phyloP scores from a whole-genome alignment of 108 stramenopile genomes.

The Pseudonitzschia multiseries region DNA sequence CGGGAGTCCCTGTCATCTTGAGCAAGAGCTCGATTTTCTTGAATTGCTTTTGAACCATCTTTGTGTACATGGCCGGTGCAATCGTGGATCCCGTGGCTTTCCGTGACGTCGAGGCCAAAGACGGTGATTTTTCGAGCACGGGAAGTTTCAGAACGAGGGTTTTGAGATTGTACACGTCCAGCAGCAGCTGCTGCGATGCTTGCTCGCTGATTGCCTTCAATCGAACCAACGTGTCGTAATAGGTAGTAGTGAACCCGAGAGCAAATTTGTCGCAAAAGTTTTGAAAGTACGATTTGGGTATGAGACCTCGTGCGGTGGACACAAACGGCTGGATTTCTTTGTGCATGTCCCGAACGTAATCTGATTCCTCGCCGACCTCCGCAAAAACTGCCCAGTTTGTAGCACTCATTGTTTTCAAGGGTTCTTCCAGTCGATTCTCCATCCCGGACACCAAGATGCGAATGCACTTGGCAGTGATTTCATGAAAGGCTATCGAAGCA shows the following conservation, averaged over 20 bases:
- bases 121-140: slow-evolving; percentile 48
- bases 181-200: slow-evolving; percentile 95
- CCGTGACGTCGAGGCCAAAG: slow-evolving; percentile 19
- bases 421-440: slow-evolving; percentile 73
- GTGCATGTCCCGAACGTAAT: slow-evolving; percentile 88
- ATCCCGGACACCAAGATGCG: slow-evolving; percentile 88
- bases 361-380: slow-evolving; percentile 91
- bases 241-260: slow-evolving; percentile 70
- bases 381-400: slow-evolving; percentile 87
- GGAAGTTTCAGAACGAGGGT: slow-evolving; percentile 90
- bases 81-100: slow-evolving; percentile 58
- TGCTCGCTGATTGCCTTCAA: slow-evolving; percentile 89
- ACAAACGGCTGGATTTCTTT: slow-evolving; percentile 80
- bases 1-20: slow-evolving; percentile 94
- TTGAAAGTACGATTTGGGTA: slow-evolving; percentile 84
- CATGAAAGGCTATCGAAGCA: slow-evolving; percentile 66
- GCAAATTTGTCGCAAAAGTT: slow-evolving; percentile 97
- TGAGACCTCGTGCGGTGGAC: slow-evolving; percentile 55
- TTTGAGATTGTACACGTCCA: slow-evolving; percentile 96
- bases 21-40: slow-evolving; percentile 93
- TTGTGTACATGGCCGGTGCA: slow-evolving; percentile 91
- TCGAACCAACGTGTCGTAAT: slow-evolving; percentile 68
- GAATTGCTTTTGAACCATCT: slow-evolving; percentile 93
- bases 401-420: slow-evolving; percentile 67
- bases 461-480: slow-evolving; percentile 88